phyloP scores from a whole-genome alignment of 306 rosid species.

The Trichosanthes truncata region DNA sequence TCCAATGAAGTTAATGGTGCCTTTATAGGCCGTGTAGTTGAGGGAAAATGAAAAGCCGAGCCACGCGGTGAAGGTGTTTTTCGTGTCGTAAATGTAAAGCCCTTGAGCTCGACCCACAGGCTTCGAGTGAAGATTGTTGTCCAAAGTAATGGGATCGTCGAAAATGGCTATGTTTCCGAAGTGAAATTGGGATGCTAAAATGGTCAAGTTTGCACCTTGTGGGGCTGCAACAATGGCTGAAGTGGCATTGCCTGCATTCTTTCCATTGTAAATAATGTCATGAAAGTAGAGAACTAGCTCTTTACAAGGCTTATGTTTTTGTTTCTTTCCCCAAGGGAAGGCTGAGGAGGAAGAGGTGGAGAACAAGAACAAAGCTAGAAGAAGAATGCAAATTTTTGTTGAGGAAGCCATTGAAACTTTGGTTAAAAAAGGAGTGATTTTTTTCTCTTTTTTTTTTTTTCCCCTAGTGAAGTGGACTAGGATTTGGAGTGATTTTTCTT shows the following conservation, averaged over 20 bases:
- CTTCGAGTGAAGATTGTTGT: constrained; percentile 54
- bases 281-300: constrained; percentile 47
- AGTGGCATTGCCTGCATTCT: constrained; percentile 54
- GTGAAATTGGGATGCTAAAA: constrained; percentile 31
- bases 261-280: constrained; percentile 57
- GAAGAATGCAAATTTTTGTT: constrained; percentile 5
- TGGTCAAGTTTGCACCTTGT: constrained; percentile 44
- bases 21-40: constrained; percentile 28
- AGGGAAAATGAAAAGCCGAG: constrained; percentile 51
- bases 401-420: constrained; percentile 17
- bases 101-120: constrained; percentile 81
- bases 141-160: constrained; percentile 68
- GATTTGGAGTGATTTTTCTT: neutral
- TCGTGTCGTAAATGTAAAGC: constrained; percentile 50
- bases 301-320: constrained; percentile 43
- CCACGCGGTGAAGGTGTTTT: constrained; percentile 54
- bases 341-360: constrained; percentile 25
- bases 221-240: constrained; percentile 69
- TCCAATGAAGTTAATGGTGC: constrained; percentile 50
- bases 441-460: neutral
- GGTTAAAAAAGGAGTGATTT: neutral
- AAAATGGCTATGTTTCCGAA: constrained; percentile 61
- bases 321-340: constrained; percentile 11
- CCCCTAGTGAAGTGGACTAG: neutral
- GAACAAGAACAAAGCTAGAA: constrained; percentile 14